Percentiles rank a stretch among this genome's conserved stretches.
These are phyloP conservation scores for Wallacemonas rigidus DNA, from an alignment of 208 protist genomes.

Conservation along the genomic window DNA sequence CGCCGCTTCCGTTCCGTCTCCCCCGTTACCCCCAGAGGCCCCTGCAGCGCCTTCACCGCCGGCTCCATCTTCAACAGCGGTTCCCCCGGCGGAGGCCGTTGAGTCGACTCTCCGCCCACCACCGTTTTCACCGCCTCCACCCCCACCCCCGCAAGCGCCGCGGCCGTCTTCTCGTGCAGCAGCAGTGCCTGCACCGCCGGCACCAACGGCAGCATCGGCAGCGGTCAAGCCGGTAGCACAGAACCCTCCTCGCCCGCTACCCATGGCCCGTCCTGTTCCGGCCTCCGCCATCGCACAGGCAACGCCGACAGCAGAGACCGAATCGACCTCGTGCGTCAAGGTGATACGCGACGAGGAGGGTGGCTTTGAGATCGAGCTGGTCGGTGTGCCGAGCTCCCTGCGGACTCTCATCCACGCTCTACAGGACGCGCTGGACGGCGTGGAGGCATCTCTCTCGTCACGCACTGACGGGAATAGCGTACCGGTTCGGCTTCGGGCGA, in stretches of 20 bases:
- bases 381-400: not conserved
- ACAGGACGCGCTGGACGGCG: not conserved
- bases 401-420: not conserved
- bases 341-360: slow-evolving; percentile 2
- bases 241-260: no score
- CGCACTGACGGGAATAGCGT: not conserved
- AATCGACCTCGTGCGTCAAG: not conserved
- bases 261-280: no score
- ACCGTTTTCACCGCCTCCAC: not conserved
- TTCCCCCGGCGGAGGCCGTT: not conserved
- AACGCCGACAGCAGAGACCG: not conserved
- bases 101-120: not conserved
- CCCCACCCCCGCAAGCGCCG: not conserved
- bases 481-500: not conserved
- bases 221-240: not conserved
- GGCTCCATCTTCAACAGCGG: not conserved
- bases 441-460: not conserved
- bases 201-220: not conserved
- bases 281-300: not conserved
- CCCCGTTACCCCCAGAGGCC: not conserved
- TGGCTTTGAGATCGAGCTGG: not conserved
- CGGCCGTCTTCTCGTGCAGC: not conserved
- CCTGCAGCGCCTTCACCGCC: not conserved
- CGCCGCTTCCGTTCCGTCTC: not conserved
- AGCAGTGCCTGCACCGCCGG: not conserved